Percentiles rank a stretch among this genome's conserved stretches.
Conservation (phyloP, 768 basidiomycete genomes). For the Podaxis carcinomalis region DNA sequence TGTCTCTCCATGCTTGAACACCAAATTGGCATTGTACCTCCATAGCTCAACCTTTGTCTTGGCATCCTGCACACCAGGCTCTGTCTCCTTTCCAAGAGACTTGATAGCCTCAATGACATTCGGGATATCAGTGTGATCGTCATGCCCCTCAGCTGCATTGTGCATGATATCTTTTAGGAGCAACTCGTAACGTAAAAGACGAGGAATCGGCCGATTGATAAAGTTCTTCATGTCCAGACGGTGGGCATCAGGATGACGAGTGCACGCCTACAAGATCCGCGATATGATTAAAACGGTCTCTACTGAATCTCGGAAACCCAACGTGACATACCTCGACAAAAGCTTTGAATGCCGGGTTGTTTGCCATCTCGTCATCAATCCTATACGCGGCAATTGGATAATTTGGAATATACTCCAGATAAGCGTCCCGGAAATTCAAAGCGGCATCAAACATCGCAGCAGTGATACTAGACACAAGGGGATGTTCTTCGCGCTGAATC, state of each 20-base stretch:
- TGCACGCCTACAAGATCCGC: constrained; percentile 29
- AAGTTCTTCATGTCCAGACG: constrained; percentile 91
- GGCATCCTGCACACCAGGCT: constrained; percentile 81
- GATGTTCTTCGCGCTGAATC: constrained; percentile 86
- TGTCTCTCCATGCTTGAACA: constrained; percentile 74
- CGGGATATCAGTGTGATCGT: constrained; percentile 80
- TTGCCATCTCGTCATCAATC: constrained; percentile 84
- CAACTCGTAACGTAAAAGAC: constrained; percentile 84
- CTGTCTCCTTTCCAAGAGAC: constrained; percentile 78
- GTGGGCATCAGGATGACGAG: constrained; percentile 71
- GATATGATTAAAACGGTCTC: neutral
- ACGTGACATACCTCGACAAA: constrained; percentile 69
- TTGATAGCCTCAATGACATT: constrained; percentile 87
- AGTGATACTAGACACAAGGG: constrained; percentile 72
- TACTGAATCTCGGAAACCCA: constrained; percentile 17
- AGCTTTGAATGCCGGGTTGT: constrained; percentile 72
- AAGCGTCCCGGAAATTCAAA: constrained; percentile 87
- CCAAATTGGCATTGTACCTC: constrained; percentile 75
- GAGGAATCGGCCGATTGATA: constrained; percentile 87
- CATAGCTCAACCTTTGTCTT: constrained; percentile 89
- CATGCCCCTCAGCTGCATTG: constrained; percentile 66
- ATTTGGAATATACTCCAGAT: constrained; percentile 91
- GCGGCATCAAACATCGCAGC: constrained; percentile 86
- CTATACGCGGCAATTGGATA: constrained; percentile 88
- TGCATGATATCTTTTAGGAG: constrained; percentile 79